Conservation (phyloP, 495 filamentous ascomycete genomes). For the Schizothecium vesticola region DNA sequence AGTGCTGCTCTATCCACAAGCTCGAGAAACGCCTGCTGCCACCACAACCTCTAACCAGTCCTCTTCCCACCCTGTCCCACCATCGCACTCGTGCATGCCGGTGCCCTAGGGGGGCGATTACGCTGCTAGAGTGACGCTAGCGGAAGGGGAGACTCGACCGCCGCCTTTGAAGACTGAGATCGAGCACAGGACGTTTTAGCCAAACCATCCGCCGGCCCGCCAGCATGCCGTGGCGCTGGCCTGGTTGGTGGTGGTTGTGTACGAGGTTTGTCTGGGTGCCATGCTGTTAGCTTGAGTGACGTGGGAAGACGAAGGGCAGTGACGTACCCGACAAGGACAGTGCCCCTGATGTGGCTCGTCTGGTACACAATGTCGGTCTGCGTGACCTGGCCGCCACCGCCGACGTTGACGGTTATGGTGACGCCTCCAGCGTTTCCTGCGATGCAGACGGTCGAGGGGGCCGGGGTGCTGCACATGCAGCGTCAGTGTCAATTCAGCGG, state of each 20-base stretch:
- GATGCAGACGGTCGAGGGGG: slow-evolving; percentile 34
- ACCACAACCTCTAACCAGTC: background rate
- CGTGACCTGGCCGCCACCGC: slow-evolving; percentile 26
- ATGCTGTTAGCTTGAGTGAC: background rate
- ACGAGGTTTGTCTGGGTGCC: slow-evolving; percentile 26
- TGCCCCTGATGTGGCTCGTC: slow-evolving; percentile 34
- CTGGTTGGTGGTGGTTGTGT: slow-evolving; percentile 31
- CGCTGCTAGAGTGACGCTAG: background rate
- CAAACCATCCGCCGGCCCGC: slow-evolving; percentile 36
- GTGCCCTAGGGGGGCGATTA: background rate
- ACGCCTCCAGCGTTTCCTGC: slow-evolving; percentile 19
- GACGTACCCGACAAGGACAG: slow-evolving; percentile 36
- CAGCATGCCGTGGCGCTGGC: slow-evolving; percentile 36
- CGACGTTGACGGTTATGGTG: slow-evolving; percentile 32
- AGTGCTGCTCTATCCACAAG: background rate
- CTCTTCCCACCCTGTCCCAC: background rate
- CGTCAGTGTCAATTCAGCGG: background rate
- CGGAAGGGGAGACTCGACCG: background rate
- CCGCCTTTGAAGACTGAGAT: background rate
- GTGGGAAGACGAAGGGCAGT: background rate
- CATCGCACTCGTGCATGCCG: background rate
- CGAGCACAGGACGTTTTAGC: slow-evolving; percentile 7
- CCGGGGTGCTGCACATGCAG: slow-evolving; percentile 26
- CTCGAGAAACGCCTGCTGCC: background rate
- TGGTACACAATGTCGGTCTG: slow-evolving; percentile 35